Conservation (phyloP, 345 rosid species). For the Passiflora organensis region DNA sequence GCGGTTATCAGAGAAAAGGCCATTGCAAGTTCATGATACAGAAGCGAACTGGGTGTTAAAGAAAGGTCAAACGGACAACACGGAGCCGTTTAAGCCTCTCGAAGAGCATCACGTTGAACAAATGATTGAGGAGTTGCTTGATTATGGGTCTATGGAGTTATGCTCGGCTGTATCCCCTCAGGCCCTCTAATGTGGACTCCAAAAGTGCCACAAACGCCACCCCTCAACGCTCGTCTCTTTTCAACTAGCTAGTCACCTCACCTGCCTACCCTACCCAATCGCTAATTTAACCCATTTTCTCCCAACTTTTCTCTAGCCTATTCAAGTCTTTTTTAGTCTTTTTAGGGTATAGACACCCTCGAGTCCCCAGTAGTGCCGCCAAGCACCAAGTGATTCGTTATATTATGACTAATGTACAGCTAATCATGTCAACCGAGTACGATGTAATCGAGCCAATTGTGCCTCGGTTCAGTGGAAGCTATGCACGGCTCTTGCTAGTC, state of each 20-base stretch:
- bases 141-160: conserved; percentile 76
- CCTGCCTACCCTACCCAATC: conserved; percentile 18
- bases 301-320: too few relatives aligned
- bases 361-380: too few relatives aligned
- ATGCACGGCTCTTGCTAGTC: neutral
- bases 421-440: conserved; percentile 13
- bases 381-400: conserved; percentile 18
- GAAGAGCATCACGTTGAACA: conserved; percentile 94
- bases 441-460: conserved; percentile 16
- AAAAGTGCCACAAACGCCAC: neutral
- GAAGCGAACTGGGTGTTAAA: conserved; percentile 43
- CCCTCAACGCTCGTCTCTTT: neutral
- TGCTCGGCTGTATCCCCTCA: conserved; percentile 44
- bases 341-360: too few relatives aligned
- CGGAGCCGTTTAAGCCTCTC: conserved; percentile 41
- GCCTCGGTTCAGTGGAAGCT: too few relatives aligned
- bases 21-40: conserved; percentile 31
- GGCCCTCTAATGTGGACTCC: conserved; percentile 22
- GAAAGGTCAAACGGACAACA: conserved; percentile 31
- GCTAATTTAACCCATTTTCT: too few relatives aligned
- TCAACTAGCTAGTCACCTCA: neutral
- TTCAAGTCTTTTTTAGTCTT: too few relatives aligned
- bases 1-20: conserved; percentile 24
- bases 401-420: conserved; percentile 34
- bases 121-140: conserved; percentile 89